Conservation (phyloP, 2,329 filamentous ascomycete species). For the Blastomyces parvus region DNA sequence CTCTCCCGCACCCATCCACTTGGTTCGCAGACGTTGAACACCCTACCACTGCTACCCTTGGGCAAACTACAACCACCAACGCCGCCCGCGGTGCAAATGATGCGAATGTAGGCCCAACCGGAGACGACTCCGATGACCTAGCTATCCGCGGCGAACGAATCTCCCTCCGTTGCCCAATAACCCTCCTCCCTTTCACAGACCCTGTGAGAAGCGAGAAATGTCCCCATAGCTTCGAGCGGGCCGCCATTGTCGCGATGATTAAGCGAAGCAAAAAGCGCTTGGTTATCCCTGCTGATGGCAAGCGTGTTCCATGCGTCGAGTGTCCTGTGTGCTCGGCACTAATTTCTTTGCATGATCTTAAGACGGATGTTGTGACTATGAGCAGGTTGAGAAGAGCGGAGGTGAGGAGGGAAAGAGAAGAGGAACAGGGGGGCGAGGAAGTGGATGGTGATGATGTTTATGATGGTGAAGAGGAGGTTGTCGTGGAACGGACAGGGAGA, state of each 20-base stretch:
- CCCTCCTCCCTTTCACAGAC: slow-evolving; percentile 36
- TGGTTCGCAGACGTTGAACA: slow-evolving; percentile 48
- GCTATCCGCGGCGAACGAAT: slow-evolving; percentile 38
- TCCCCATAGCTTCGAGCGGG: slow-evolving; percentile 41
- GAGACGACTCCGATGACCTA: slow-evolving; percentile 35
- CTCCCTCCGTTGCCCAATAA: slow-evolving; percentile 41
- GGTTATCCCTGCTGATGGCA: slow-evolving; percentile 10
- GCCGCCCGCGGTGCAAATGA: slow-evolving; percentile 21
- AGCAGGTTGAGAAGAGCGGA: slow-evolving; percentile 30
- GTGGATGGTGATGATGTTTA: slow-evolving; percentile 21
- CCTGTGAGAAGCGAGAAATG: slow-evolving; percentile 43
- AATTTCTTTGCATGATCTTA: slow-evolving; percentile 32
- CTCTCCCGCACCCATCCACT: slow-evolving; percentile 46
- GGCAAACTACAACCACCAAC: slow-evolving; percentile 16
- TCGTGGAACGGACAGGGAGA: slow-evolving; percentile 11
- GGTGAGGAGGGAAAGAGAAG: slow-evolving; percentile 21
- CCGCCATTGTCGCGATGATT: slow-evolving; percentile 40
- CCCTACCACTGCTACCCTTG: slow-evolving; percentile 21
- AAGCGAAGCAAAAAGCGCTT: slow-evolving; percentile 21
- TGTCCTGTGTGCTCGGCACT: slow-evolving; percentile 36
- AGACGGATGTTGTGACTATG: slow-evolving; percentile 32
- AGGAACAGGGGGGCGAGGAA: slow-evolving; percentile 24
- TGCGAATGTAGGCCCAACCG: slow-evolving; percentile 7
- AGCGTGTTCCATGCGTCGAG: slow-evolving; percentile 22
- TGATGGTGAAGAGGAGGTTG: slow-evolving; percentile 23